These are phyloP conservation scores for Hemileccinum rubropunctum DNA, from an alignment of 768 basidiomycete genomes.

Conservation along the genomic window DNA sequence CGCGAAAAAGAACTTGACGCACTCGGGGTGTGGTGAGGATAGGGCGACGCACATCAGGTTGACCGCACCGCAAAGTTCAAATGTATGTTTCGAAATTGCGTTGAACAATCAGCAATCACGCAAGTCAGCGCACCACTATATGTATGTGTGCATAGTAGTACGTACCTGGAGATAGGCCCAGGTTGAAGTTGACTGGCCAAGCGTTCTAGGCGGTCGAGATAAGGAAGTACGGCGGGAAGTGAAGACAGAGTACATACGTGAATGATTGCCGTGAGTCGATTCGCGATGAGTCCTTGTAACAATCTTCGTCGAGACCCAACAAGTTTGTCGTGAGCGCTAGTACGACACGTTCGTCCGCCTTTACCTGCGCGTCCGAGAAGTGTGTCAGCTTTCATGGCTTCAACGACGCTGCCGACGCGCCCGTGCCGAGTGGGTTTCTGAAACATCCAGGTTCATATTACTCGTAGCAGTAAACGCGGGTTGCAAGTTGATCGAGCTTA, in stretches of 20 bases:
- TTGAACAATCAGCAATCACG: constrained; percentile 1
- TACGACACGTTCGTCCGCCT: constrained; percentile 30
- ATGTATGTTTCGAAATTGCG: constrained; percentile 45
- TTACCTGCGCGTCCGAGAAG: neutral
- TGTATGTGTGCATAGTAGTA: neutral
- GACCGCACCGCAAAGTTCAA: constrained; percentile 44
- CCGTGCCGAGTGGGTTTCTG: no score
- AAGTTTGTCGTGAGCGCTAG: constrained; percentile 45
- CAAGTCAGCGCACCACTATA: no score
- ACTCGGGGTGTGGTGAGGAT: constrained; percentile 29
- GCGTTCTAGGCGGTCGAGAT: constrained; percentile 39
- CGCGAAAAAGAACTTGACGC: constrained; percentile 48
- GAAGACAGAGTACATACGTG: constrained; percentile 32
- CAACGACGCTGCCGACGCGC: constrained; percentile 43
- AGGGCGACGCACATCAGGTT: constrained; percentile 51
- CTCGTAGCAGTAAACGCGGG: no score
- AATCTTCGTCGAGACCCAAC: constrained; percentile 39
- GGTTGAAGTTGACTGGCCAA: constrained; percentile 57
- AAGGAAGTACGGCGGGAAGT: no score
- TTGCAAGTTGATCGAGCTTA: no score
- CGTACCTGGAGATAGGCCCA: constrained; percentile 31
- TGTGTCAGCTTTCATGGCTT: constrained; percentile 27
- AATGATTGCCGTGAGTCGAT: constrained; percentile 41
- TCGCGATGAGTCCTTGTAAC: constrained; percentile 37
- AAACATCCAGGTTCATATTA: no score